Evolutionary conservation across 2,329 filamentous ascomycete genomes (phyloP).

Genomic region (Myriosclerotinia duriaeana): DNA sequence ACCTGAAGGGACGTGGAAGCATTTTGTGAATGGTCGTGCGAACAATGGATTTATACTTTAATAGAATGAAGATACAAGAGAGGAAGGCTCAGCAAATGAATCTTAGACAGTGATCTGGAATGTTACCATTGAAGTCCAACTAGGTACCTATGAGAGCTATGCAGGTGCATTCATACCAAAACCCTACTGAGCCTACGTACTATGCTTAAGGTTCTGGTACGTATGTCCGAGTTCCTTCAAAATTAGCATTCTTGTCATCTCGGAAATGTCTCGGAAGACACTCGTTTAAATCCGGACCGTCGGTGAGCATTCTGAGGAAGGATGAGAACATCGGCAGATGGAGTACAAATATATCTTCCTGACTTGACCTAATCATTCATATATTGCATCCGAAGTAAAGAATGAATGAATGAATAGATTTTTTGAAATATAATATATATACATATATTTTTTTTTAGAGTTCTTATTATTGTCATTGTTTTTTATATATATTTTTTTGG

Average conservation of each 20-base stretch:
- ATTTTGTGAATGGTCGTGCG: background rate
- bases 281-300: background rate
- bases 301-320: background rate
- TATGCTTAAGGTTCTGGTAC: too few relatives aligned
- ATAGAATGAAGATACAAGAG: background rate
- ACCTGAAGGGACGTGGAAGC: background rate
- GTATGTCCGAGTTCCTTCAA: too few relatives aligned
- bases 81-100: background rate
- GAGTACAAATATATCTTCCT: too few relatives aligned
- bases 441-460: background rate
- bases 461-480: too few relatives aligned
- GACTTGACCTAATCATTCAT: background rate
- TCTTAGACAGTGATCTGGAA: too few relatives aligned
- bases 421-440: background rate
- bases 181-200: too few relatives aligned
- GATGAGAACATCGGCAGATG: too few relatives aligned
- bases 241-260: too few relatives aligned
- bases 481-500: too few relatives aligned
- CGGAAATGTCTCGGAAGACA: constrained; percentile 9
- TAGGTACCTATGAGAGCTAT: too few relatives aligned
- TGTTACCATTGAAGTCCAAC: too few relatives aligned
- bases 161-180: too few relatives aligned
- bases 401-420: background rate
- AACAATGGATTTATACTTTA: background rate
- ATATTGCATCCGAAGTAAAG: background rate